Base-by-base conservation (phyloP, 192 early-diverging fungal species). In the Backusella parvicylindrica region DNA sequence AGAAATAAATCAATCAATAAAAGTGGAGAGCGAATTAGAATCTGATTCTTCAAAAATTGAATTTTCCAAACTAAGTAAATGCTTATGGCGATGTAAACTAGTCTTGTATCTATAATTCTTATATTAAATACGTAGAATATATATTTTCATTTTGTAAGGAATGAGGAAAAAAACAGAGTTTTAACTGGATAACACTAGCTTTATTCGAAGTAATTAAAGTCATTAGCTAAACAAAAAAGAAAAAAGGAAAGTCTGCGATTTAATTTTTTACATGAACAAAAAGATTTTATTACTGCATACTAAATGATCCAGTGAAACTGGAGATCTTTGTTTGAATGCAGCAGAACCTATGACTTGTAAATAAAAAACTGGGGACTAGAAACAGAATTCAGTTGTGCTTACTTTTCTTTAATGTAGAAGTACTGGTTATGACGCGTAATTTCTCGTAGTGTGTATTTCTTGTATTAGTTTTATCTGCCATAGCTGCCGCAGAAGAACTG, bases 231-330 rank as follows among this genome's bases (percentile, higher is more conserved):
- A 7, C 18, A 53, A n/a, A 8, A 26, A 21, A 6, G 8, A 53
- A 53, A 53, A 26, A 6, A 9, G n/a, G 7, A 18, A 23, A 21
- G n/a, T n/a, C 50, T 53, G 50, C 2, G 21, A 8, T 53, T 53
- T 21, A 53, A 53, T 38, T 21, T 2, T 53, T 23, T 53, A 53
- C 50, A 53, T 53, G 21, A 26, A 53, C 50, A 53, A 53, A 53
- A 21, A 53, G n/a, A 53, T n/a, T 38, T 38, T 38, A 11, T 4
- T 38, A 38, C 37, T 38, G 37, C 37, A 38, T 38, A 38, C 6
- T 9, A 38, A 76, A 75, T 21, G 81, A 82, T 63, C 81, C 81
- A 28, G 64, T 76, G 7, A 82, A 75, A 43, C 71, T 78, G 16
- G 77, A 82, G 16, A 50, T 79, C 53, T 60, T 64, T 77, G 66